Evolutionary conservation across 208 protist species (phyloP).

Genomic region (Kentomonas sorsogonicus): DNA sequence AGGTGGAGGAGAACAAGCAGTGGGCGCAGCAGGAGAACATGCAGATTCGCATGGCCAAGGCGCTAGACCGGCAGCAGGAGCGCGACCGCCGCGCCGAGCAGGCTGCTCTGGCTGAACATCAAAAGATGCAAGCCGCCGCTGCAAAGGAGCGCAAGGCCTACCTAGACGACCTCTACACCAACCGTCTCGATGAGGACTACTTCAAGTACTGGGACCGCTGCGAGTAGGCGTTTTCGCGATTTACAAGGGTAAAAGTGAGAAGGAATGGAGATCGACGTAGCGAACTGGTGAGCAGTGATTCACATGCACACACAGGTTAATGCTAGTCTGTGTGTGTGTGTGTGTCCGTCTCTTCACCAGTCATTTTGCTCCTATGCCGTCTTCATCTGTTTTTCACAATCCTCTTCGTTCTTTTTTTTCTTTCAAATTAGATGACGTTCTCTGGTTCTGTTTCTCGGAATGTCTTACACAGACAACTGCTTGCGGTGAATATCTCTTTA

Average conservation of each 20-base stretch:
- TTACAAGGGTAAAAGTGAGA: too few species aligned
- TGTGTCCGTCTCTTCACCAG: not conserved
- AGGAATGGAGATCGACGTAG: too few species aligned
- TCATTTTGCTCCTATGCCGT: not conserved
- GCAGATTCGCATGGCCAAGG: slow-evolving; percentile 83
- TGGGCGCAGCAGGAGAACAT: slow-evolving; percentile 86
- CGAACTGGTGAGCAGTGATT: too few species aligned
- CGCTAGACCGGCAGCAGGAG: slow-evolving; percentile 79
- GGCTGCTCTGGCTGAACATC: slow-evolving; percentile 49
- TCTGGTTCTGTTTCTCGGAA: too few species aligned
- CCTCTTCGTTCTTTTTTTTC: not conserved
- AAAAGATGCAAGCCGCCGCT: slow-evolving; percentile 55
- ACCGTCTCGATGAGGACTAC: slow-evolving; percentile 88
- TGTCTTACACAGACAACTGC: not conserved
- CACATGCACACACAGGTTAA: too few species aligned
- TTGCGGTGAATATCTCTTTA: not conserved
- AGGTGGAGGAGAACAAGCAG: slow-evolving; percentile 85
- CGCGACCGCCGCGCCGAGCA: slow-evolving; percentile 72
- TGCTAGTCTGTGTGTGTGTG: not conserved
- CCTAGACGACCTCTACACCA: slow-evolving; percentile 79
- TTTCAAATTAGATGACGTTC: too few species aligned
- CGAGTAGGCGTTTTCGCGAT: too few species aligned
- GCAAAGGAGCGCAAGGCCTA: slow-evolving; percentile 41
- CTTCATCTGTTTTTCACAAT: not conserved
- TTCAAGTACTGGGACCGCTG: slow-evolving; percentile 88